Conservation (phyloP, 176 grass and related monocot species). For the Typha latifolia region DNA sequence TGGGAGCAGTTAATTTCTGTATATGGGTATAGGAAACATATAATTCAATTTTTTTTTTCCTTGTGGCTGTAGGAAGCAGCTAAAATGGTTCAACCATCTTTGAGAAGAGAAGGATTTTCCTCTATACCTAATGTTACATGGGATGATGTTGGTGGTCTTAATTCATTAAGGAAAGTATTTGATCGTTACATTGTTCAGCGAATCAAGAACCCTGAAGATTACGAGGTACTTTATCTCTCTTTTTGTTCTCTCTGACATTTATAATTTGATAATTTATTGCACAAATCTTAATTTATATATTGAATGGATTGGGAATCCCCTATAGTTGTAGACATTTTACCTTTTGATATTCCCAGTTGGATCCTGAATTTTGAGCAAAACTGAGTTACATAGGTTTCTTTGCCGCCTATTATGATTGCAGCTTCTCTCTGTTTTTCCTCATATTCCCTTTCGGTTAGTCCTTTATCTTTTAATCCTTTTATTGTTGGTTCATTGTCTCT, state of each 20-base stretch:
- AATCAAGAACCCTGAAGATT: constrained; percentile 77
- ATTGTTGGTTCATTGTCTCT: no score
- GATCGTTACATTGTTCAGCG: constrained; percentile 68
- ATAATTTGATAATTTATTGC: not conserved
- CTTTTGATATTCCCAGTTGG: no score
- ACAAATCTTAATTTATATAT: no score
- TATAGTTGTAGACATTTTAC: no score
- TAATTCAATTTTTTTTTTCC: not conserved
- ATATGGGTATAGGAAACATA: not conserved
- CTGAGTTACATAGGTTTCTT: no score
- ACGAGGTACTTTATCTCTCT: constrained; percentile 39
- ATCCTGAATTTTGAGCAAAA: no score
- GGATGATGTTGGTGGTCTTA: constrained; percentile 91
- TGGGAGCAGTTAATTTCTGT: not conserved
- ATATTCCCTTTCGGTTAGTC: no score
- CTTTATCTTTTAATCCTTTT: no score
- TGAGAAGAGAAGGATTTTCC: constrained; percentile 99
- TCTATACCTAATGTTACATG: constrained; percentile 90
- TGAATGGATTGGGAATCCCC: no score
- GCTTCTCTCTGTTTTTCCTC: no score
- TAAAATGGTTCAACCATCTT: constrained; percentile 88
- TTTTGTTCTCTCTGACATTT: not conserved
- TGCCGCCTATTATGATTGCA: no score
- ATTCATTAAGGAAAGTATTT: constrained; percentile 67
- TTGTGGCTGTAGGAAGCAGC: constrained; percentile 50